Evolutionary conservation across 495 filamentous ascomycete species (phyloP), one percentile per base, ranked within the genome.

Genomic region (Penicillium ochrochloron): DNA sequence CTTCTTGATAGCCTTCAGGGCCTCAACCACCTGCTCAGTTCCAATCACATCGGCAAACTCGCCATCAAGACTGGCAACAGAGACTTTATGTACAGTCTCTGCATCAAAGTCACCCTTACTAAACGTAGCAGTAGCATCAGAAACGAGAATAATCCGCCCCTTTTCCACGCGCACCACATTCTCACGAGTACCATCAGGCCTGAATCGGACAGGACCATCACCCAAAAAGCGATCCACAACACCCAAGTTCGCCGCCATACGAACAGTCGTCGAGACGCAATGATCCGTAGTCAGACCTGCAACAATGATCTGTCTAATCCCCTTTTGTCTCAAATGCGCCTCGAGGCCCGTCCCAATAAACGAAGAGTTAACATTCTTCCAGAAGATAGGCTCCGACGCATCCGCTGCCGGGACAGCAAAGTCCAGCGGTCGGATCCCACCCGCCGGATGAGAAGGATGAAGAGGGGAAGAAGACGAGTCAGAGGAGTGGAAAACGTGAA

Each of bases 211-310:
- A 8, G 68, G 68, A 0, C 62, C 67, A 15, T 60, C 60, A 11
- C 61, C 70, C 8, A 62, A 27, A 46, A 67, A 64, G 23, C 73
- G 70, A 66, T 76, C 73, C 25, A 80, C 79, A 21, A 84, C 80
- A 2, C 76, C 73, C 50, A 83, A 51, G 62, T 85, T 83, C 14
- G 74, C 76, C 5, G 82, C 81, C 78, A 84, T 83, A 21, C 83
- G 76, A 11, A 77, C 72, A 5, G 82, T 81, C 7, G 81, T 85
- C 55, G 78, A 81, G 27, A 84, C 80, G 48, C 82, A 85, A 57
- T 84, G 82, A 69, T 84, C 82, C 35, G 80, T 83, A 0, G 80
- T 83, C 57, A 84, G 62, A 1, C 82, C 81, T 11, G 75, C 72
- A 54, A 83, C 59, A 41, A 83, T 58, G 2, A 85, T 63, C 60